These are phyloP conservation scores for Alternaria triticina DNA, from an alignment of 2,329 filamentous ascomycete species.

Conservation along the genomic window DNA sequence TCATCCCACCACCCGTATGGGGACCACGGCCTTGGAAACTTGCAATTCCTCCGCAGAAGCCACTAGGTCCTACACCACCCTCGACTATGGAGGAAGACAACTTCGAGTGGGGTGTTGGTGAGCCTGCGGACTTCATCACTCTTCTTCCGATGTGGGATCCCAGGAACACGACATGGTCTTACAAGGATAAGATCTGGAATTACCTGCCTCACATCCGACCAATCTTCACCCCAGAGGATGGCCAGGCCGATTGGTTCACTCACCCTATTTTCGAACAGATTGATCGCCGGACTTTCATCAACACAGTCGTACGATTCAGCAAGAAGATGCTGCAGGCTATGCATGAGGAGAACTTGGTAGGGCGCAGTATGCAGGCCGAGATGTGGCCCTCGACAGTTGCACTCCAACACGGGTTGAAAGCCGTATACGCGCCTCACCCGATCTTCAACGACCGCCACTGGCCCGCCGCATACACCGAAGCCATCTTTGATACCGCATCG, in stretches of 20 bases:
- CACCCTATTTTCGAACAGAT: slow-evolving; percentile 57
- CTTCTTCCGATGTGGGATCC: slow-evolving; percentile 93
- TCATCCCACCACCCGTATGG: slow-evolving; percentile 72
- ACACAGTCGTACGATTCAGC: slow-evolving; percentile 85
- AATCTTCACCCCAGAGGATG: slow-evolving; percentile 85
- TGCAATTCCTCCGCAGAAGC: slow-evolving; percentile 68
- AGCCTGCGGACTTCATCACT: slow-evolving; percentile 90
- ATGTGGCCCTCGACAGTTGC: slow-evolving; percentile 94
- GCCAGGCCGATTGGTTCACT: slow-evolving; percentile 61
- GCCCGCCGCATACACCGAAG: slow-evolving; percentile 78
- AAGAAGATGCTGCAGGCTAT: slow-evolving; percentile 80
- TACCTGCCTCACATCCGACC: slow-evolving; percentile 65
- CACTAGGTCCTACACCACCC: slow-evolving; percentile 77
- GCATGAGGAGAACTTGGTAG: slow-evolving; percentile 88
- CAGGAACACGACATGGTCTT: slow-evolving; percentile 79
- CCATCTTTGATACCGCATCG: slow-evolving; percentile 71
- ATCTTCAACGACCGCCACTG: slow-evolving; percentile 87
- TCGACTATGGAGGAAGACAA: slow-evolving; percentile 77
- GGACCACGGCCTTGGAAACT: slow-evolving; percentile 73
- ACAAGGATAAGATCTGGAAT: slow-evolving; percentile 59
- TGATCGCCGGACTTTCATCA: slow-evolving; percentile 82
- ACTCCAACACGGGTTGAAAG: slow-evolving; percentile 91
- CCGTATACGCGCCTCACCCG: slow-evolving; percentile 88
- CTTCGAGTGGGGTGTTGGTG: slow-evolving; percentile 85
- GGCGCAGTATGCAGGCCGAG: slow-evolving; percentile 91